These are phyloP conservation scores for Annona cherimola DNA, from an alignment of 164 flowering plant species.

Conservation along the genomic window DNA sequence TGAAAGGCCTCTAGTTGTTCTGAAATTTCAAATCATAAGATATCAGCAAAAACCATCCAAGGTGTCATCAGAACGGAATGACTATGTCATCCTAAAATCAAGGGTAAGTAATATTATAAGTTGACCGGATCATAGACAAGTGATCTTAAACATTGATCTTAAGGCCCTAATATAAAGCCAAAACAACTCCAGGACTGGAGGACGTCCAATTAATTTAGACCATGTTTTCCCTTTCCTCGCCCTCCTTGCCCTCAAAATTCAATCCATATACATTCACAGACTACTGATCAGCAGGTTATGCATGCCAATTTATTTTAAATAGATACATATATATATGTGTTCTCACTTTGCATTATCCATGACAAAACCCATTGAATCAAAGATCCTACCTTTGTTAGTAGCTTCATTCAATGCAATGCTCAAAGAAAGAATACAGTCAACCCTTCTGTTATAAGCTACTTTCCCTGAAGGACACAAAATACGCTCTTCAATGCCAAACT, in stretches of 20 bases:
- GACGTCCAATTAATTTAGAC: not conserved
- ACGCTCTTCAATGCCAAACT: conserved; percentile 93
- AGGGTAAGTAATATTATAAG: not conserved
- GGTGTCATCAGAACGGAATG: not conserved
- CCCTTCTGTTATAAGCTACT: conserved; percentile 84
- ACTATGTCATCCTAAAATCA: not conserved
- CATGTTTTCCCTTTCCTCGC: not conserved
- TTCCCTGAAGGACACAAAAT: conserved; percentile 84
- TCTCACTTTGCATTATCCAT: not conserved
- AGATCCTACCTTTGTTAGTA: conserved; percentile 65
- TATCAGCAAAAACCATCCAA: conserved; percentile 9
- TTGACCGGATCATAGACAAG: not conserved
- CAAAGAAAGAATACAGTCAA: conserved; percentile 78
- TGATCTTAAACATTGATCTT: not conserved
- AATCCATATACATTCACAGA: not conserved
- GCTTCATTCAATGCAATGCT: conserved; percentile 86
- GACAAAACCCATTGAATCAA: not conserved
- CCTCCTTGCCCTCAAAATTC: not conserved
- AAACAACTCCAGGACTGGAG: not conserved
- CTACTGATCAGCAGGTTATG: not conserved
- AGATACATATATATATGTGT: not conserved
- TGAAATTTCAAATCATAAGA: conserved; percentile 27
- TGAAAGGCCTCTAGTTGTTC: conserved; percentile 70
- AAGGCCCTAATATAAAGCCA: not conserved
- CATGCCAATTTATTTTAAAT: not conserved